phyloP scores from a whole-genome alignment of 768 basidiomycete genomes.

The Leccinum uliginosum region DNA sequence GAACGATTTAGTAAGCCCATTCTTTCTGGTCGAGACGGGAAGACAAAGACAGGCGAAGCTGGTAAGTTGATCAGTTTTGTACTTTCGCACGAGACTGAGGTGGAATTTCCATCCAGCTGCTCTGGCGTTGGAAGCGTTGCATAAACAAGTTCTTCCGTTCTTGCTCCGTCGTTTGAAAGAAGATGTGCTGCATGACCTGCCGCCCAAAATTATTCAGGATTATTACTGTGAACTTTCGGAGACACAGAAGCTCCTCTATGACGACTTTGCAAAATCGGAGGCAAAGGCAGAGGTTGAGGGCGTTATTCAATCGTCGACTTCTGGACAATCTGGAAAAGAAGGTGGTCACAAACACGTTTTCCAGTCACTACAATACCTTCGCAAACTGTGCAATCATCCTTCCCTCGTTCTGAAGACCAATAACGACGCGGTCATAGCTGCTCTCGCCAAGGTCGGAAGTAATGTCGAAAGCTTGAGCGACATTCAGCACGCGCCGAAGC shows the following conservation, averaged over 20 bases:
- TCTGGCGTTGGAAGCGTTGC: conserved; percentile 89
- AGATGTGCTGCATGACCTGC: conserved; percentile 91
- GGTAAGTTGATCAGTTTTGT: conserved; percentile 48
- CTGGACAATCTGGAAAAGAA: conserved; percentile 33
- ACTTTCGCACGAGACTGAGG: background rate
- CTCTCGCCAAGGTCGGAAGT: conserved; percentile 52
- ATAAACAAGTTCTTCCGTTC: conserved; percentile 99
- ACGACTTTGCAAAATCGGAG: conserved; percentile 83
- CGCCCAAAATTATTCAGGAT: conserved; percentile 99
- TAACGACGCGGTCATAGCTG: conserved; percentile 49
- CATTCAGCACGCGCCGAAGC: conserved; percentile 89
- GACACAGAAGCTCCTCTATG: conserved; percentile 90
- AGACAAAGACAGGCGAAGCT: conserved; percentile 90
- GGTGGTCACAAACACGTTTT: conserved; percentile 83
- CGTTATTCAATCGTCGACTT: conserved; percentile 47
- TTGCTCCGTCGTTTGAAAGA: conserved; percentile 94
- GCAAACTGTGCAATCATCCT: conserved; percentile 98
- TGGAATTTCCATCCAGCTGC: conserved; percentile 57
- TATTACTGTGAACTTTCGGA: conserved; percentile 98
- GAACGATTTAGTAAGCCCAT: conserved; percentile 97
- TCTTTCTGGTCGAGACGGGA: conserved; percentile 89
- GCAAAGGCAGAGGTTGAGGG: conserved; percentile 62
- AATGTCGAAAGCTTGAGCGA: conserved; percentile 55
- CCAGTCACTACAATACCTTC: conserved; percentile 93
- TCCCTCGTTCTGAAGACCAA: conserved; percentile 81